Percentiles rank a stretch among this genome's conserved stretches.
Evolutionary conservation across 352 stramenopile genomes (phyloP).

Genomic region (Pythium phragmiticola): DNA sequence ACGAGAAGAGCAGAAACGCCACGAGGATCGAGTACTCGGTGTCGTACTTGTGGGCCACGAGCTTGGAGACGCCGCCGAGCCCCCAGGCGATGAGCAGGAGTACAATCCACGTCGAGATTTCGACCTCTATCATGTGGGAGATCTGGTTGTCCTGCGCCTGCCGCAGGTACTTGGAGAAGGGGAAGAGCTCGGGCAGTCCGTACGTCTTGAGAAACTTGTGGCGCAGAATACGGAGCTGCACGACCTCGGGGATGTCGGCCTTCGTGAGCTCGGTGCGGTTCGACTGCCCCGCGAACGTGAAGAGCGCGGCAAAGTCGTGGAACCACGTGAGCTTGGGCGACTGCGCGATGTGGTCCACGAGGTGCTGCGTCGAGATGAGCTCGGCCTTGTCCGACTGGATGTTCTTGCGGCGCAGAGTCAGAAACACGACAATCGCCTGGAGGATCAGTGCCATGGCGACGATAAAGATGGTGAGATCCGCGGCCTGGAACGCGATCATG

Average conservation of each 20-base stretch:
- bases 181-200: constrained; percentile 29
- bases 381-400: constrained; percentile 30
- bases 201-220: constrained; percentile 28
- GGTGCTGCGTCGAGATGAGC: constrained; percentile 28
- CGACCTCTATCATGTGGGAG: constrained; percentile 76
- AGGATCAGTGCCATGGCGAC: constrained; percentile 33
- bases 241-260: constrained; percentile 22
- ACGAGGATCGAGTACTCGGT: background rate
- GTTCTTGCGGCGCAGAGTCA: constrained; percentile 31
- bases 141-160: constrained; percentile 77
- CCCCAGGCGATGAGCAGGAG: constrained; percentile 22
- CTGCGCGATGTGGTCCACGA: constrained; percentile 22
- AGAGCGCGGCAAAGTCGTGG: constrained; percentile 6
- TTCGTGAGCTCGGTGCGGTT: constrained; percentile 4
- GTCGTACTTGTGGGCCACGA: background rate
- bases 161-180: constrained; percentile 76
- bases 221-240: constrained; percentile 24
- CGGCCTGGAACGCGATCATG: constrained; percentile 37
- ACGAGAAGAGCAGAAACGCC: constrained; percentile 24
- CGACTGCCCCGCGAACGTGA: background rate
- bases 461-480: constrained; percentile 37
- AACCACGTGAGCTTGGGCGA: constrained; percentile 4
- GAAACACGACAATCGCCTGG: constrained; percentile 32
- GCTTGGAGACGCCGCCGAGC: background rate
- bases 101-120: constrained; percentile 54